These are phyloP conservation scores for Cubamyces sp. DNA, from an alignment of 768 basidiomycete genomes.

Conservation along the genomic window DNA sequence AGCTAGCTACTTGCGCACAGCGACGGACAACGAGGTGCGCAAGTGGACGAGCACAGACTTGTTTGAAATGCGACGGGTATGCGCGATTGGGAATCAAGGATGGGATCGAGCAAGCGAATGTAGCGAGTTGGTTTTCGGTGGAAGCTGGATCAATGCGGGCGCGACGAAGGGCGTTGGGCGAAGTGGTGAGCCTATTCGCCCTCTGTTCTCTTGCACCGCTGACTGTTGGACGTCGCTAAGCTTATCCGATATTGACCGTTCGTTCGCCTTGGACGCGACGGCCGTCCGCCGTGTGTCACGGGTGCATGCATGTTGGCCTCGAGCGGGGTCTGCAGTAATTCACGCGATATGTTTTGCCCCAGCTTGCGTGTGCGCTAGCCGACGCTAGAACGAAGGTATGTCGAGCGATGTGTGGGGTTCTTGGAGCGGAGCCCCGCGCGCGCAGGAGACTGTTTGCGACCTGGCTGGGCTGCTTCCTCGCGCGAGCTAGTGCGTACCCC, in stretches of 20 bases:
- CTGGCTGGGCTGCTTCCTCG: neutral
- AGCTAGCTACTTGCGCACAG: no score
- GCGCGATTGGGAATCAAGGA: neutral
- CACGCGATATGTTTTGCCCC: neutral
- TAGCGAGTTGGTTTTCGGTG: neutral
- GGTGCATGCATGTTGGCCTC: neutral
- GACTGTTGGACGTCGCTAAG: neutral
- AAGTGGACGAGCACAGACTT: no score
- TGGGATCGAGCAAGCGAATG: neutral
- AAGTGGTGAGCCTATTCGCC: neutral
- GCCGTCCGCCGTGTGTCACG: slow-evolving; percentile 3
- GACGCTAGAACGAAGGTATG: neutral
- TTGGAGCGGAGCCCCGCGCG: neutral
- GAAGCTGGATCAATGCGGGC: neutral
- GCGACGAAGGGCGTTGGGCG: neutral
- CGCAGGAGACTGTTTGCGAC: neutral
- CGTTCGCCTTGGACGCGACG: neutral
- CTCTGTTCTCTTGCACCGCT: neutral
- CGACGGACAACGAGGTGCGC: neutral
- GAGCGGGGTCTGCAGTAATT: neutral
- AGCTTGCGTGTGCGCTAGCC: neutral
- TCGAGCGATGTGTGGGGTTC: neutral
- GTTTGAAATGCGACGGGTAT: no score
- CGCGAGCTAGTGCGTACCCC: neutral
- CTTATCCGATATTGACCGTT: neutral